phyloP scores from a whole-genome alignment of 257 asterid species.

The Mentha longifolia region DNA sequence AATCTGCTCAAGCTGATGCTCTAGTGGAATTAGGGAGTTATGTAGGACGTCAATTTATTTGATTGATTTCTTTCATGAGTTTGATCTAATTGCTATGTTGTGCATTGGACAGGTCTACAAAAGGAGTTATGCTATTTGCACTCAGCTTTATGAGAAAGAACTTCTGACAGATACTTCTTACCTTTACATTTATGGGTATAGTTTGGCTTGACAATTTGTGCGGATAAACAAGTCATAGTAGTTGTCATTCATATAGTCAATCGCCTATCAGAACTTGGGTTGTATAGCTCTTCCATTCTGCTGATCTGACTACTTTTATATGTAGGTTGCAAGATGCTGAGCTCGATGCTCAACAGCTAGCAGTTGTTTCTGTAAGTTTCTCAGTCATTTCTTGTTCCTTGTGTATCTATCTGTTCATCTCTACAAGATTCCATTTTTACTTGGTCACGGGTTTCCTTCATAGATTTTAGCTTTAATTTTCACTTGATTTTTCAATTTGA shows the following conservation, averaged over 20 bases:
- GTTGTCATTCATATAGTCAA: conserved; percentile 3
- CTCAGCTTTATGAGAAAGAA: conserved; percentile 91
- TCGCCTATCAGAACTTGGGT: conserved; percentile 15
- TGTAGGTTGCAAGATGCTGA: conserved; percentile 84
- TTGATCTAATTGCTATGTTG: conserved; percentile 18
- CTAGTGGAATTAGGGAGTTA: background rate
- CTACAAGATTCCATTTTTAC: conserved; percentile 10
- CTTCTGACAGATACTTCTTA: conserved; percentile 84
- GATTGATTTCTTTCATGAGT: conserved; percentile 4
- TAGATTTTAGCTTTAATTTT: background rate
- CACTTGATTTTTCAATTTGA: conserved; percentile 2
- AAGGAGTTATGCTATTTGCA: conserved; percentile 86
- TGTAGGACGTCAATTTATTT: background rate
- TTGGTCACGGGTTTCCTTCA: conserved; percentile 8
- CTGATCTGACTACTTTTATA: conserved; percentile 32
- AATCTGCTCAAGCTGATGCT: background rate
- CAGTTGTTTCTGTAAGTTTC: conserved; percentile 84
- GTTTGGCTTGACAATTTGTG: conserved; percentile 27
- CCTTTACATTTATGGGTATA: conserved; percentile 87
- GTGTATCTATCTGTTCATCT: conserved; percentile 1
- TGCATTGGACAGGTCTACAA: conserved; percentile 75
- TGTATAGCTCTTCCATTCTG: conserved; percentile 18
- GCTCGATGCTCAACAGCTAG: conserved; percentile 87
- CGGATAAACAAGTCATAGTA: conserved; percentile 14
- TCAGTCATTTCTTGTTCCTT: background rate